phyloP scores from a whole-genome alignment of 2,329 filamentous ascomycete genomes.

The Colletotrichum ledebouriae region DNA sequence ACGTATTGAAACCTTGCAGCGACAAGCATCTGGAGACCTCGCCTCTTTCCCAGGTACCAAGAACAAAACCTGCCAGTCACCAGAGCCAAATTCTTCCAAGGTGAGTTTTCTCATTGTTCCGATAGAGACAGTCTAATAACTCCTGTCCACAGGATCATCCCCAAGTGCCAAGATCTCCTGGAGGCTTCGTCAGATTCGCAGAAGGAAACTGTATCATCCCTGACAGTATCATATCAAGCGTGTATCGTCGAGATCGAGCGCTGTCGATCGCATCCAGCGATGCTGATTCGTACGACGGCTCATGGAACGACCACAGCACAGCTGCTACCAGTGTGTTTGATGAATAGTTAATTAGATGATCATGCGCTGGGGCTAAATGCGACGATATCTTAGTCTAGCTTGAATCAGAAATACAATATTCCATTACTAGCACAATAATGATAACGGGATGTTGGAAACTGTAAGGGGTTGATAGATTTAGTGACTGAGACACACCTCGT shows the following conservation, averaged over 20 bases:
- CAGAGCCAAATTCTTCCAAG: not conserved
- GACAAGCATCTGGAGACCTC: not conserved
- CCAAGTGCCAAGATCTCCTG: not conserved
- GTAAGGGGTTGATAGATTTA: not conserved
- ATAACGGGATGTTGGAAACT: not conserved
- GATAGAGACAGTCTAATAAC: not conserved
- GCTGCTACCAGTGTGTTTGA: conserved; percentile 3
- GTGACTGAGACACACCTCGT: not conserved
- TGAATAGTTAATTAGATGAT: not conserved
- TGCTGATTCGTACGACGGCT: conserved; percentile 3
- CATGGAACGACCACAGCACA: conserved; percentile 2
- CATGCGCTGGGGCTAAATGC: not conserved
- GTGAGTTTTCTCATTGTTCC: not conserved
- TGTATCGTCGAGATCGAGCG: conserved; percentile 4
- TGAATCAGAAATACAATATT: not conserved
- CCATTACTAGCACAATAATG: not conserved
- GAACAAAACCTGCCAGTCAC: not conserved
- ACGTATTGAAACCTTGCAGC: not conserved
- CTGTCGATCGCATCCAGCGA: conserved; percentile 5
- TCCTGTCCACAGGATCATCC: not conserved
- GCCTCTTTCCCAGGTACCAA: not conserved
- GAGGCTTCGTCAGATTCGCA: conserved; percentile 9
- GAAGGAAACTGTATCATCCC: conserved; percentile 1
- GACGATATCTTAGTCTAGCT: not conserved
- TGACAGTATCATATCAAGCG: not conserved